Evolutionary conservation across 2,329 filamentous ascomycete genomes (phyloP), one percentile per base, ranked within the genome.

Genomic region (Albophoma yamanashiensis): DNA sequence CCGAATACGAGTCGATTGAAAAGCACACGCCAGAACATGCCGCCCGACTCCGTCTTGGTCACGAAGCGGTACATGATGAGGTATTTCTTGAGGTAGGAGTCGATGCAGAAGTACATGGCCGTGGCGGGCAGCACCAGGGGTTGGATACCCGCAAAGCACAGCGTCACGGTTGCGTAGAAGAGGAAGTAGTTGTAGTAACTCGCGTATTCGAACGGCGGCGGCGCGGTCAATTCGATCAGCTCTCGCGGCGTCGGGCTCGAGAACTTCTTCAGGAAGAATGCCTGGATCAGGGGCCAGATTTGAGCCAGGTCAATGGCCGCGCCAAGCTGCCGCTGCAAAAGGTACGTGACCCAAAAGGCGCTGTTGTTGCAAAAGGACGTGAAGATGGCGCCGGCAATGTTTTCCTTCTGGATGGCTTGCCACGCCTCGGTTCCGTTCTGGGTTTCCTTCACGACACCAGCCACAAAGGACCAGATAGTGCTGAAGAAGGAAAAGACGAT

Each of bases 131-230:
- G 80, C 1, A 94, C 89, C 31, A 97, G 80, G 0, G 94, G 94
- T 73, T 97, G 94, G 58, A 97, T 80, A 1, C 87, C 85, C 2
- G 88, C 86, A 69, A 94, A 97, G 67, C 87, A 91, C 20, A 99
- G 79, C 0, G 91, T 89, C 39, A 97, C 89, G 0, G 93, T 97
- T 31, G 89, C 81, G 76, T 97, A 99, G 76, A 91, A 99, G 38
- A 97, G 79, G 74, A 97, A 97, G 73, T 96, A 97, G 74, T 97
- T 97, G 82, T 97, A 99, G 76, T 97, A 97, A 67, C 86, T 91
- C 61, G 94, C 91, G 69, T 97, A 97, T 66, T 97, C 92, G 71
- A 99, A 97, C 0, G 90, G 80, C 2, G 91, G 92, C 1, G 94
- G 94, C 4, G 94, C 94, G 0, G 92, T 96, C 69, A 94, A 84